Evolutionary conservation across 2,329 filamentous ascomycete species (phyloP).

Genomic region (Aspergillus sp.): DNA sequence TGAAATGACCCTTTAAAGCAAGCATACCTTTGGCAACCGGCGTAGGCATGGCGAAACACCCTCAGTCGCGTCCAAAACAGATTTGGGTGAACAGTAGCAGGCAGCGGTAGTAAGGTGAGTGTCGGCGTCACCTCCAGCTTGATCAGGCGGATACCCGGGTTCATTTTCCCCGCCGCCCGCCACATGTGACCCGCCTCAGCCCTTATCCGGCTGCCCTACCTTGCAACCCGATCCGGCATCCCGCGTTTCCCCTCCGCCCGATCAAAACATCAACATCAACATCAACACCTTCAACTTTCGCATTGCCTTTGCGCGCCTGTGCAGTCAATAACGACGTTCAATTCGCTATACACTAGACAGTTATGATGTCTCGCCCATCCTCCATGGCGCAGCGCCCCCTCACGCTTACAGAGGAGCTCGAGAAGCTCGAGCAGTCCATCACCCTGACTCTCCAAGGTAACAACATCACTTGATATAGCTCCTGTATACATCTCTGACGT

Average conservation of each 20-base stretch:
- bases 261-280: slow-evolving; percentile 21
- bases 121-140: slow-evolving; percentile 1
- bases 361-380: slow-evolving; percentile 54
- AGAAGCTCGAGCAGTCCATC: slow-evolving; percentile 94
- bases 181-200: slow-evolving; percentile 33
- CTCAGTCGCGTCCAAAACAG: neutral
- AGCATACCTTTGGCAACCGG: slow-evolving; percentile 52
- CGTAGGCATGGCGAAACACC: slow-evolving; percentile 42
- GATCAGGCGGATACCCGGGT: neutral
- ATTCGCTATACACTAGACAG: neutral
- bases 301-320: neutral
- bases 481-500: slow-evolving; percentile 12
- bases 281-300: neutral
- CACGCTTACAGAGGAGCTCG: slow-evolving; percentile 89
- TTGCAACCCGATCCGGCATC: slow-evolving; percentile 33
- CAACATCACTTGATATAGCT: slow-evolving; percentile 8
- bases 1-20: slow-evolving; percentile 5
- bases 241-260: slow-evolving; percentile 32
- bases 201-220: slow-evolving; percentile 40
- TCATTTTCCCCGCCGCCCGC: slow-evolving; percentile 20
- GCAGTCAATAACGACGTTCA: neutral
- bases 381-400: slow-evolving; percentile 59
- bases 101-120: neutral
- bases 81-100: neutral
- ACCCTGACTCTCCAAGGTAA: slow-evolving; percentile 90